Percentiles rank a stretch among this genome's conserved stretches.
Conservation (phyloP, 371 early-diverging fungal species). For the Apophysomyces variabilis region DNA sequence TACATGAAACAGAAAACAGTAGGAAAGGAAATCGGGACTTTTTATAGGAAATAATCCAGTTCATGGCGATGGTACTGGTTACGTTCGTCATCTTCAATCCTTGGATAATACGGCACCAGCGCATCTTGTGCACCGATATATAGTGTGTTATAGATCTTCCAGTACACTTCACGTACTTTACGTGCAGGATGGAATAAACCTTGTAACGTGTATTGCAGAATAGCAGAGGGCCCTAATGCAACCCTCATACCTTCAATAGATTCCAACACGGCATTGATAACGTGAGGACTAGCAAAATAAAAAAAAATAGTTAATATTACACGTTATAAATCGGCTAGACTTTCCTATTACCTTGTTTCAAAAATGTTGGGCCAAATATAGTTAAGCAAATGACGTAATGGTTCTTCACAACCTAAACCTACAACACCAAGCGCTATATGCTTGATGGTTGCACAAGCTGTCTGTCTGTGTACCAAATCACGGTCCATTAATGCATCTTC, state of each 20-base stretch:
- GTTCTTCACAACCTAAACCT: conserved; percentile 93
- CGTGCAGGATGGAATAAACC: conserved; percentile 98
- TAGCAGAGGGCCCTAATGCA: conserved; percentile 84
- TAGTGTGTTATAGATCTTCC: conserved; percentile 96
- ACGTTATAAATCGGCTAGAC: no score
- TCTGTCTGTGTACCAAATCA: conserved; percentile 96
- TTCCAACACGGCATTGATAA: conserved; percentile 96
- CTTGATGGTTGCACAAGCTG: conserved; percentile 94
- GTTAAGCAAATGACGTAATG: conserved; percentile 93
- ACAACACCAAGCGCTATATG: conserved; percentile 91
- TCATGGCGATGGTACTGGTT: conserved; percentile 81
- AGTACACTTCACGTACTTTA: conserved; percentile 94
- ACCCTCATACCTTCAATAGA: conserved; percentile 95
- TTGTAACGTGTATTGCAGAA: conserved; percentile 89
- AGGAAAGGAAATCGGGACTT: background rate
- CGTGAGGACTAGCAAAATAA: conserved; percentile 77
- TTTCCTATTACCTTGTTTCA: conserved; percentile 70
- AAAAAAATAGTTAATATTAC: conserved; percentile 3
- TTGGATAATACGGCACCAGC: conserved; percentile 89
- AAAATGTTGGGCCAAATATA: conserved; percentile 98
- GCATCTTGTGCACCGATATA: conserved; percentile 95
- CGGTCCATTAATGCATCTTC: conserved; percentile 98
- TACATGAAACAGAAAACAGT: background rate
- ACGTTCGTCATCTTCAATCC: conserved; percentile 81
- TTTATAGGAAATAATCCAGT: conserved; percentile 62